Conservation (phyloP, 1,284 basidiomycete species). For the Gymnopus androsaceus region DNA sequence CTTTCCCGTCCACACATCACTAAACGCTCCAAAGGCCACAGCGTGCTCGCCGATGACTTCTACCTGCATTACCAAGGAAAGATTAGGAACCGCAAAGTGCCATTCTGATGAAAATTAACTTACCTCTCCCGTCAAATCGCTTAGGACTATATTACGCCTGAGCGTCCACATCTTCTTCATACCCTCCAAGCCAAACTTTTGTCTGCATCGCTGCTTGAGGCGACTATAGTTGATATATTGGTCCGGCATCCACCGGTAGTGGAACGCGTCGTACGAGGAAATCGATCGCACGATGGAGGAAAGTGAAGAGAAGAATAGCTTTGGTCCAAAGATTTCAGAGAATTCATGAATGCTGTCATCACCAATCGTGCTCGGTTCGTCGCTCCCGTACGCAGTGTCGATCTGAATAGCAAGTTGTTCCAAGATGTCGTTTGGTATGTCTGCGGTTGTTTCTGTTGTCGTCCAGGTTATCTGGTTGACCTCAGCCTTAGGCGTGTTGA, state of each 20-base stretch:
- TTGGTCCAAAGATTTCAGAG: conserved; percentile 9
- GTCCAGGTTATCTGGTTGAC: background rate
- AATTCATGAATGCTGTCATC: background rate
- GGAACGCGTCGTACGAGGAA: conserved; percentile 52
- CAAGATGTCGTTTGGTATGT: background rate
- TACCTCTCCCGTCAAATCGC: conserved; percentile 58
- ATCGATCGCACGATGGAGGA: conserved; percentile 50
- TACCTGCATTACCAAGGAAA: conserved; percentile 11
- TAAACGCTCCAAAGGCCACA: conserved; percentile 53
- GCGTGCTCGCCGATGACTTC: conserved; percentile 35
- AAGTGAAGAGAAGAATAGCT: conserved; percentile 53
- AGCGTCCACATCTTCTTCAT: conserved; percentile 55
- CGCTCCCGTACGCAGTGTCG: background rate
- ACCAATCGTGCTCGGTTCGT: background rate
- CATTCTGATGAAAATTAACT: too few species aligned
- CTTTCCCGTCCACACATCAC: conserved; percentile 59
- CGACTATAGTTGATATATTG: conserved; percentile 52
- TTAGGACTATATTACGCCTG: conserved; percentile 47
- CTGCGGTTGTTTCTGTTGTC: background rate
- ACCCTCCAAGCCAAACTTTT: conserved; percentile 52
- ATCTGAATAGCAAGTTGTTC: conserved; percentile 2
- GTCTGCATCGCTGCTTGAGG: conserved; percentile 53
- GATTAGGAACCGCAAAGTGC: too few species aligned
- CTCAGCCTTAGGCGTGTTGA: conserved; percentile 19
- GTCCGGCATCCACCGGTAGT: conserved; percentile 48